These are phyloP conservation scores for Oenanthe javanica DNA, from an alignment of 140 eudicot genomes.

Conservation along the genomic window DNA sequence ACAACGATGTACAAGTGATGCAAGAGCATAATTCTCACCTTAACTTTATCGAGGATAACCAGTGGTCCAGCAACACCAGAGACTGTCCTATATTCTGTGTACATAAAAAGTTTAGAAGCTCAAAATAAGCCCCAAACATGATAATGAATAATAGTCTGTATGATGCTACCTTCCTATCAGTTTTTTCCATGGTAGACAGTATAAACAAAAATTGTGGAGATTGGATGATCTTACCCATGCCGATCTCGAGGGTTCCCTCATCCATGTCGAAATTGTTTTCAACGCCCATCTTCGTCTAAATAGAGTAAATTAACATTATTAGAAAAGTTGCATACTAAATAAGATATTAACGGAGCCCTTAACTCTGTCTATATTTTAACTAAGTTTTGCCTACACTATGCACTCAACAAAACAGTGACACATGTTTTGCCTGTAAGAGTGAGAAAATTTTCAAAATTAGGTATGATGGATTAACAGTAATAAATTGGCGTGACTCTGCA, in stretches of 20 bases:
- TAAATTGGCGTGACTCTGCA: neutral
- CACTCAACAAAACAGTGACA: neutral
- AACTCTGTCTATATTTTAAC: neutral
- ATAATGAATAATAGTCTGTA: no score
- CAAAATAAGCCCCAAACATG: neutral
- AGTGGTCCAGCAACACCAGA: slow-evolving; percentile 99
- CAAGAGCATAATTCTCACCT: slow-evolving; percentile 41
- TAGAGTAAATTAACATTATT: slow-evolving; percentile 9
- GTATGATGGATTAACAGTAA: neutral
- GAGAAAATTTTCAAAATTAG: neutral
- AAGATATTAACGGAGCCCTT: neutral
- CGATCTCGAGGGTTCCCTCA: slow-evolving; percentile 86
- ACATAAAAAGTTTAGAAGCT: slow-evolving; percentile 9
- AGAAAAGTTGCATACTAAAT: neutral
- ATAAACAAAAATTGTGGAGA: neutral
- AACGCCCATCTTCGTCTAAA: slow-evolving; percentile 54
- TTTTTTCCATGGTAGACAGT: neutral
- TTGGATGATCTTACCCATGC: slow-evolving; percentile 71
- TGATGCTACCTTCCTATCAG: neutral
- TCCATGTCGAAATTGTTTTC: slow-evolving; percentile 53
- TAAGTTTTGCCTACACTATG: neutral
- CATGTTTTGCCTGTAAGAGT: neutral
- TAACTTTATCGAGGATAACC: slow-evolving; percentile 94
- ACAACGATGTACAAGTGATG: neutral
- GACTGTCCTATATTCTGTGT: slow-evolving; percentile 87